Base-by-base conservation (phyloP, 2,329 filamentous ascomycete genomes). In the Xylaria sp. region DNA sequence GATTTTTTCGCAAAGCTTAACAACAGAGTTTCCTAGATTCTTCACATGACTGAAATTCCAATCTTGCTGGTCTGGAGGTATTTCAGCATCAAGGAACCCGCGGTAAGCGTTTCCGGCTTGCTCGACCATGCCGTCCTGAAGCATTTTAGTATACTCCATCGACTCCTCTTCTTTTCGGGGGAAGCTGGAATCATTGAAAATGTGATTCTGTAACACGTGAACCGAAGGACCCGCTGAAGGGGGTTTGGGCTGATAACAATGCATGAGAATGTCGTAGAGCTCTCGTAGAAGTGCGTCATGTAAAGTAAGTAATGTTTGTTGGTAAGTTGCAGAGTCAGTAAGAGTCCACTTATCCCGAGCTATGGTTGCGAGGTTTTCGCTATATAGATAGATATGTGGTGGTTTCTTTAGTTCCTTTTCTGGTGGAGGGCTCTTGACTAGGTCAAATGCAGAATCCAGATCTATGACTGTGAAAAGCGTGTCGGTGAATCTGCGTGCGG, bases 1-100 rank as follows among this genome's bases (percentile, higher is more conserved):
- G 60, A 97, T 97, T 77, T 91, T 93, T 75, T 97, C 91, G 71
- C 92, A 93, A 38, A 97, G 85, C 73, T 93, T 94, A 58, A 93
- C 90, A 5, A 98, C 93, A 0, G 90, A 89, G 77, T 96, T 93
- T 17, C 94, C 94, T 28, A 99, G 87, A 76, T 94, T 89, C 67
- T 97, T 93, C 65, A 98, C 91, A 79, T 98, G 93, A 71, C 88
- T 92, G 78, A 97, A 95, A 73, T 97, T 89, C 94, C 96, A 97
- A 59, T 93, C 87, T 72, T 94, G 89, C 74, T 93, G 90, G 64
- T 91, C 88, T 40, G 92, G 87, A 1, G 94, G 94, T 1, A 99
- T 90, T 75, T 94, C 88, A 70, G 90, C 89, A 67, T 94, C 88
- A 58, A 98, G 87, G 72, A 94, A 90, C 33, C 87, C 88, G 64